Evolutionary conservation across 352 stramenopile genomes (phyloP).

Genomic region (Globisporangium echinulatum): DNA sequence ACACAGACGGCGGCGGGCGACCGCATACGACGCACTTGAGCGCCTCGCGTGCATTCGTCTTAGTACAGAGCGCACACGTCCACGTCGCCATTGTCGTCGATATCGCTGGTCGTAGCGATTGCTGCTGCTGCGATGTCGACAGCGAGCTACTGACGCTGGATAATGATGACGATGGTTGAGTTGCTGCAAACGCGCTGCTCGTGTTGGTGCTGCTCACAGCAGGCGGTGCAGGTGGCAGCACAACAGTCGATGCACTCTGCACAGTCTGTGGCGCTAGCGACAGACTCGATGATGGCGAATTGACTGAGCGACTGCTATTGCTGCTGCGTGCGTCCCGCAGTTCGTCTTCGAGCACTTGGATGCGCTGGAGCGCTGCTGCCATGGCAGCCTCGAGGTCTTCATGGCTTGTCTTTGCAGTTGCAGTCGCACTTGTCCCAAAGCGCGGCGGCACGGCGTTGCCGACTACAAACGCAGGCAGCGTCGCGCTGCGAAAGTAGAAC

Average conservation of each 20-base stretch:
- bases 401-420: constrained; percentile 17
- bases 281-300: background rate
- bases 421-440: constrained; percentile 14
- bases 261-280: constrained; percentile 8
- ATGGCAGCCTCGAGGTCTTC: constrained; percentile 62
- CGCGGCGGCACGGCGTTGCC: constrained; percentile 42
- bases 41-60: constrained; percentile 37
- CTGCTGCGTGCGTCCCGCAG: constrained; percentile 16
- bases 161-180: background rate
- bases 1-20: constrained; percentile 26
- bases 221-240: background rate
- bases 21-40: constrained; percentile 71
- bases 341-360: constrained; percentile 52
- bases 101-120: background rate
- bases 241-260: background rate
- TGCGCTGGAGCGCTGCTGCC: constrained; percentile 37
- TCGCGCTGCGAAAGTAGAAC: constrained; percentile 67
- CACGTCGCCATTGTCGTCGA: constrained; percentile 17
- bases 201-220: background rate
- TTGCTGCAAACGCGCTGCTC: background rate
- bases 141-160: background rate
- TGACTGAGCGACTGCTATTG: background rate
- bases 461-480: constrained; percentile 28
- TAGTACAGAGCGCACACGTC: constrained; percentile 72
- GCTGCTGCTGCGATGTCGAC: background rate